phyloP scores from a whole-genome alignment of 495 filamentous ascomycete genomes.

The Emericellopsis terricola region DNA sequence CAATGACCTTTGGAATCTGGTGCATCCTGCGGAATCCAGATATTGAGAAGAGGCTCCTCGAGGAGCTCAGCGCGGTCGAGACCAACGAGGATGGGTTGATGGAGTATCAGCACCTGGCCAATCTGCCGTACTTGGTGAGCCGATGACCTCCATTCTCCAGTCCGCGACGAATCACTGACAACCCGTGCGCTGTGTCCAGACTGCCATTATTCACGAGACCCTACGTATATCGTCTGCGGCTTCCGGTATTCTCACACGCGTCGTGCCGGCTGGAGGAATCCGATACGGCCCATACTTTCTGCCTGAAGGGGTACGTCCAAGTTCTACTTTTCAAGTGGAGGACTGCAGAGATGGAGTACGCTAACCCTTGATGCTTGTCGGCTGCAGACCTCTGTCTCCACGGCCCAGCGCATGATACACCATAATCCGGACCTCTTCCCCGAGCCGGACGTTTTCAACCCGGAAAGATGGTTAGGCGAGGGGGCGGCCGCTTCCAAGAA shows the following conservation, averaged over 20 bases:
- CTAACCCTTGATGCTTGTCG: too few species aligned
- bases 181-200: too few species aligned
- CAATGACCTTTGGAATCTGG: background rate
- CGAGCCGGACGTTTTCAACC: constrained; percentile 2
- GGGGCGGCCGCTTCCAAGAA: constrained; percentile 3
- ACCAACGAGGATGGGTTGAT: background rate
- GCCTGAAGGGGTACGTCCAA: constrained; percentile 5
- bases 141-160: background rate
- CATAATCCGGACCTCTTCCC: constrained; percentile 3
- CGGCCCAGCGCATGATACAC: constrained; percentile 4
- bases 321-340: too few species aligned
- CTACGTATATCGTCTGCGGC: background rate
- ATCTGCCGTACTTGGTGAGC: background rate
- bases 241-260: background rate
- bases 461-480: constrained; percentile 4
- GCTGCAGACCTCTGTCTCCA: constrained; percentile 6
- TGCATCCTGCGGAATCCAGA: background rate
- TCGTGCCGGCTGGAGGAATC: background rate
- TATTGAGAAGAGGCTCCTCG: background rate
- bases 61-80: background rate
- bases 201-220: background rate
- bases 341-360: too few species aligned
- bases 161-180: too few species aligned
- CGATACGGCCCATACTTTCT: background rate
- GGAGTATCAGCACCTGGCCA: background rate